Evolutionary conservation across 306 rosid genomes (phyloP).

Genomic region (Castanea crenata): DNA sequence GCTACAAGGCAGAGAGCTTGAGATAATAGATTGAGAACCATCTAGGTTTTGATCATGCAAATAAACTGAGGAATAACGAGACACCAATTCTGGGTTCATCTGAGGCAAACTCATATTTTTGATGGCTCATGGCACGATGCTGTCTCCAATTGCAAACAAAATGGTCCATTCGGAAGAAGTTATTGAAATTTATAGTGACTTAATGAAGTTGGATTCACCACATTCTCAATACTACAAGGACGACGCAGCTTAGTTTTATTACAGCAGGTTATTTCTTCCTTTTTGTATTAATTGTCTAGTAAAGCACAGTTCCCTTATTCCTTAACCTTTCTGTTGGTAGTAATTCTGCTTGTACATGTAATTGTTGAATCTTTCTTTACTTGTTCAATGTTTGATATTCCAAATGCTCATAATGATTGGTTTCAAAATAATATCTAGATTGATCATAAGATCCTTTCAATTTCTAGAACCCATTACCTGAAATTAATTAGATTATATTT

Average conservation of each 20-base stretch:
- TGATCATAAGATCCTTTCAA: no score
- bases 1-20: no score
- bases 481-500: no score
- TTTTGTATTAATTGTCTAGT: slow-evolving; percentile 18
- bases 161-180: slow-evolving; percentile 50
- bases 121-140: slow-evolving; percentile 57
- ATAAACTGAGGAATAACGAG: no score
- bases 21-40: no score
- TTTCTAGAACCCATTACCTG: no score
- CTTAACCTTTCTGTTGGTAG: not conserved
- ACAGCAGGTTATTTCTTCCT: slow-evolving; percentile 36
- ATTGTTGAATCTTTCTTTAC: not conserved
- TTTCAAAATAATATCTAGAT: no score
- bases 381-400: not conserved
- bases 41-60: no score
- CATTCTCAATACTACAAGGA: slow-evolving; percentile 73
- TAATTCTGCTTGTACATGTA: not conserved
- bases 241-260: slow-evolving; percentile 40
- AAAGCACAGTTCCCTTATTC: not conserved
- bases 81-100: no score
- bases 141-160: slow-evolving; percentile 40
- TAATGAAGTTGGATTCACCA: slow-evolving; percentile 56
- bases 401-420: not conserved
- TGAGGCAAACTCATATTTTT: slow-evolving; percentile 30
- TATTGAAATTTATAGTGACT: slow-evolving; percentile 63